These are phyloP conservation scores for Rosa rugosa DNA, from an alignment of 306 rosid genomes.

Conservation along the genomic window DNA sequence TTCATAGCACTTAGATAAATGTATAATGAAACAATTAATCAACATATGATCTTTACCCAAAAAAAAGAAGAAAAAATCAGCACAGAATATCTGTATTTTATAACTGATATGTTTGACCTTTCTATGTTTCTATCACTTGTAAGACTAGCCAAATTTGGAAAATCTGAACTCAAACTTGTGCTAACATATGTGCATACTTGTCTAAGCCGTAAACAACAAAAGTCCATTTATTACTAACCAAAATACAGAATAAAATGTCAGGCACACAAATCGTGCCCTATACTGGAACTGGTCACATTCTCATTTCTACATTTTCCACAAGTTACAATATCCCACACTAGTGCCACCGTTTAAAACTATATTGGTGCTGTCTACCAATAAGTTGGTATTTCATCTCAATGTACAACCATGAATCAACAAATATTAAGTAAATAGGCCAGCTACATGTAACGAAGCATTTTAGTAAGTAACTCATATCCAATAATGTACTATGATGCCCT, in stretches of 20 bases:
- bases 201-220: not conserved
- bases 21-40: not conserved
- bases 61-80: not conserved
- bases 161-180: not conserved
- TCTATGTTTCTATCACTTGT: not conserved
- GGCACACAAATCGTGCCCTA: not conserved
- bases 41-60: not conserved
- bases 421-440: not conserved
- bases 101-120: not conserved
- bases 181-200: not conserved
- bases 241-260: not conserved
- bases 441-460: not conserved
- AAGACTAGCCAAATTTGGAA: not conserved
- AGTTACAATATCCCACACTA: not conserved
- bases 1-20: not conserved
- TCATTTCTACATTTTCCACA: not conserved
- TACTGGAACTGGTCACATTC: not conserved
- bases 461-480: not conserved
- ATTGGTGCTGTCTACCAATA: not conserved
- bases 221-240: not conserved
- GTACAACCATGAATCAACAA: not conserved
- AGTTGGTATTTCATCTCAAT: not conserved
- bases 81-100: not conserved
- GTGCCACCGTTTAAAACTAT: not conserved
- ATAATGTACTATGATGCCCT: not conserved